Conservation (phyloP, 352 stramenopile genomes). For the Aphanomyces invadans region DNA sequence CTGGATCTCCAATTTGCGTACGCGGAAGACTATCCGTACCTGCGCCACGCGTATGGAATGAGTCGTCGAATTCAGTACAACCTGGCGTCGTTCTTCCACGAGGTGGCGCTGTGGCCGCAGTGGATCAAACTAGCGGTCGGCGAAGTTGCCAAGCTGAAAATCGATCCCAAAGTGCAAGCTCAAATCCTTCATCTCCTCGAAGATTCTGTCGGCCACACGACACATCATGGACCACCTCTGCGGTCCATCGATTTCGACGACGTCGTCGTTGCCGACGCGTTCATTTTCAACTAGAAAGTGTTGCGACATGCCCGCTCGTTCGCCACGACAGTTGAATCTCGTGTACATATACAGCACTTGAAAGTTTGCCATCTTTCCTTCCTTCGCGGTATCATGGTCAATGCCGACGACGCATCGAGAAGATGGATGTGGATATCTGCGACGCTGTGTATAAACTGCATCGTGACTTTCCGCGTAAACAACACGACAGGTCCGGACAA, state of each 20-base stretch:
- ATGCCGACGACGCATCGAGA: too few relatives aligned
- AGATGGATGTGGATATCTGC: too few relatives aligned
- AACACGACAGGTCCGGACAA: too few relatives aligned
- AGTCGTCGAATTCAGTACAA: conserved; percentile 29
- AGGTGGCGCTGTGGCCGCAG: not conserved
- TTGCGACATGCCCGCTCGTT: too few relatives aligned
- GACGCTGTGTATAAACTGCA: too few relatives aligned
- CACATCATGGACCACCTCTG: not conserved
- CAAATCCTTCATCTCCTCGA: not conserved
- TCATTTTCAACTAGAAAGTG: not conserved
- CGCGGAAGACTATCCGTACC: conserved; percentile 30
- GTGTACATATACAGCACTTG: too few relatives aligned
- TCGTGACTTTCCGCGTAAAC: too few relatives aligned
- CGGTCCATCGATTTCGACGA: not conserved
- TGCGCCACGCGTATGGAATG: conserved; percentile 27
- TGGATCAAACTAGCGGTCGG: not conserved
- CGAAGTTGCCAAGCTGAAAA: not conserved
- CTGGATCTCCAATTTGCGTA: conserved; percentile 32
- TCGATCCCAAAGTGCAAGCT: not conserved
- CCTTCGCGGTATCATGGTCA: too few relatives aligned
- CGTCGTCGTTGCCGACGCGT: not conserved
- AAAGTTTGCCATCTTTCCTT: too few relatives aligned
- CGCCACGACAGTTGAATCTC: too few relatives aligned
- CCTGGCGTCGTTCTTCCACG: conserved; percentile 16
- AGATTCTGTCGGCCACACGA: not conserved